Evolutionary conservation across 768 basidiomycete species (phyloP).

Genomic region (Suillus subalutaceus): DNA sequence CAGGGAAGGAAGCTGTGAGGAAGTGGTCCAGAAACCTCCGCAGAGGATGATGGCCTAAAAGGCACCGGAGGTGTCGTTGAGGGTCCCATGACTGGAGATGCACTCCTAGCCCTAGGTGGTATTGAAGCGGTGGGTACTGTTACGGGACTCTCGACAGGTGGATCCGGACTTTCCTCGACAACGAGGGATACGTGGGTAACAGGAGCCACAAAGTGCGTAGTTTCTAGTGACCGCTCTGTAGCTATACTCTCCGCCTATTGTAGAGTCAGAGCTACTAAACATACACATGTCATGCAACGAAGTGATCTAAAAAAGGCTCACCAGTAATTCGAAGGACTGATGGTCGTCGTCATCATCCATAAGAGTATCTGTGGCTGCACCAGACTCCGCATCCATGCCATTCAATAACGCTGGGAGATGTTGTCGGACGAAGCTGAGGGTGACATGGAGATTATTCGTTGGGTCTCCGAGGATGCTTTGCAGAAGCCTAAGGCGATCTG

Average conservation of each 20-base stretch:
- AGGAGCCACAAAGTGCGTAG: neutral
- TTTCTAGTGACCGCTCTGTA: conserved; percentile 6
- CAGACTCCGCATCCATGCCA: conserved; percentile 16
- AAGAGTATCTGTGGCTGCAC: conserved; percentile 12
- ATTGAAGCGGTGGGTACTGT: conserved; percentile 10
- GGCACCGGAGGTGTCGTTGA: neutral
- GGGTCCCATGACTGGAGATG: neutral
- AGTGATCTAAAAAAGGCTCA: conserved; percentile 23
- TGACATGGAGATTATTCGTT: conserved; percentile 46
- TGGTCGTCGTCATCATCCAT: conserved; percentile 33
- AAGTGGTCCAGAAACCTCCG: conserved; percentile 15
- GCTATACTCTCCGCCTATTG: conserved; percentile 19
- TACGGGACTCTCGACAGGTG: conserved; percentile 2
- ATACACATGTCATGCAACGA: conserved; percentile 24
- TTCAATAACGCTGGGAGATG: conserved; percentile 35
- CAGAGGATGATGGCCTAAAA: conserved; percentile 5
- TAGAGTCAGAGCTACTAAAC: conserved; percentile 33
- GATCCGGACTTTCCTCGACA: neutral
- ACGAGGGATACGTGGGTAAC: neutral
- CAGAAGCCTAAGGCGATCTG: conserved; percentile 45
- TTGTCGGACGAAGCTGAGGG: conserved; percentile 35
- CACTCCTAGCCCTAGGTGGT: conserved; percentile 7
- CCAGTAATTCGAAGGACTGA: conserved; percentile 25
- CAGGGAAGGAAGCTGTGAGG: conserved; percentile 3
- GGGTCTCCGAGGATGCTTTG: conserved; percentile 52